Percentiles rank a stretch among this genome's conserved stretches.
phyloP scores from a whole-genome alignment of 2,329 filamentous ascomycete species.

The Aspergillus amoenus region DNA sequence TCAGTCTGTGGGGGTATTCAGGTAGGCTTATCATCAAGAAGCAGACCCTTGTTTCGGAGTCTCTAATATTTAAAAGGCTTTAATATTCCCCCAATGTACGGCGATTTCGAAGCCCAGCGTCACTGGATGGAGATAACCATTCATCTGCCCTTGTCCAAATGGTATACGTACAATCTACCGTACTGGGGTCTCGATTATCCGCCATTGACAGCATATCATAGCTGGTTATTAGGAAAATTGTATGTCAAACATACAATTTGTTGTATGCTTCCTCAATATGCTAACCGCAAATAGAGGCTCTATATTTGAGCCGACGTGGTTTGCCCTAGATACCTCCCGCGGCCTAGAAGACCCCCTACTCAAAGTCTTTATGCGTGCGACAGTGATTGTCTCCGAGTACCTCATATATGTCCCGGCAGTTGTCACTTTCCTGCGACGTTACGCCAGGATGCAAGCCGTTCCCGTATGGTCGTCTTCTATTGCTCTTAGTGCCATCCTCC shows the following conservation, averaged over 20 bases:
- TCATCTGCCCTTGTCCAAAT: conserved; percentile 84
- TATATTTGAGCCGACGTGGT: conserved; percentile 80
- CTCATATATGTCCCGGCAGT: conserved; percentile 82
- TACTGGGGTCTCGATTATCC: conserved; percentile 99
- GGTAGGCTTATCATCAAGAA: conserved; percentile 52
- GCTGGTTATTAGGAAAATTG: conserved; percentile 88
- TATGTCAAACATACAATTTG: conserved; percentile 37
- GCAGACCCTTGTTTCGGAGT: background rate
- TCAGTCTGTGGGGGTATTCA: conserved; percentile 92
- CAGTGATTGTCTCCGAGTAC: conserved; percentile 88
- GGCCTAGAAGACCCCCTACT: conserved; percentile 74
- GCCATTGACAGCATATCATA: conserved; percentile 95
- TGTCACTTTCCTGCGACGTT: conserved; percentile 81
- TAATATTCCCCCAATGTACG: conserved; percentile 82
- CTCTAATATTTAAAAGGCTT: conserved; percentile 57
- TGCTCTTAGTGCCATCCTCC: conserved; percentile 82
- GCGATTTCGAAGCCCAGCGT: conserved; percentile 95
- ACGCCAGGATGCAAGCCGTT: conserved; percentile 72
- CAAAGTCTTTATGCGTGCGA: conserved; percentile 95
- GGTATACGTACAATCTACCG: conserved; percentile 95
- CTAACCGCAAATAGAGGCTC: conserved; percentile 57
- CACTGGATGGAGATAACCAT: conserved; percentile 99
- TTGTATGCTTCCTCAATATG: background rate
- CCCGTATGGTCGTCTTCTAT: conserved; percentile 80
- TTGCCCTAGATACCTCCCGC: conserved; percentile 77